Conservation (phyloP, 331 rosid species). For the Stylosanthes scabra region DNA sequence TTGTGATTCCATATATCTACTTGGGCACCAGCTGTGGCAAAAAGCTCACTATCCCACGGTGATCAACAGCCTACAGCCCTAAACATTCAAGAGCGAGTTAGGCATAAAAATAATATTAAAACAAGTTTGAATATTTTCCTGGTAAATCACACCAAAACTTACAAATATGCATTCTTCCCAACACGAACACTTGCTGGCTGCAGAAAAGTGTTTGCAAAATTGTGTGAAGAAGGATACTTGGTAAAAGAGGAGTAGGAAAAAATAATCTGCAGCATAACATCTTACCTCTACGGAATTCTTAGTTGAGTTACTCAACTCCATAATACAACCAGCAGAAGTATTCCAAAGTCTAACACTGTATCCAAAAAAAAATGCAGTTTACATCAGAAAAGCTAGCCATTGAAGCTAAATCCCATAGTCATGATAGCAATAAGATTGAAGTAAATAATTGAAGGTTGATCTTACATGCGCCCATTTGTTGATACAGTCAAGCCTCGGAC, state of each 20-base stretch:
- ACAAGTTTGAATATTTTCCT: slow-evolving; percentile 22
- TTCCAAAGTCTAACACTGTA: slow-evolving; percentile 87
- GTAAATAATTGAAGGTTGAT: slow-evolving; percentile 8
- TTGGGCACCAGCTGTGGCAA: slow-evolving; percentile 96
- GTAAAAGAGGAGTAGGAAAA: neutral
- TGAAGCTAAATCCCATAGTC: slow-evolving; percentile 6
- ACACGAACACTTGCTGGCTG: slow-evolving; percentile 70
- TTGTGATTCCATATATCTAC: slow-evolving; percentile 91
- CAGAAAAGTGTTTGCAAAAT: slow-evolving; percentile 24
- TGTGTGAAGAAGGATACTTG: slow-evolving; percentile 23
- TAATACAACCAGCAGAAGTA: slow-evolving; percentile 59
- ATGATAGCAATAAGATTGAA: slow-evolving; percentile 5
- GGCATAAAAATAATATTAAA: slow-evolving; percentile 2
- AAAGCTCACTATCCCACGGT: slow-evolving; percentile 83
- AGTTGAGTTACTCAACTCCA: slow-evolving; percentile 50
- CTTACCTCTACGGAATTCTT: slow-evolving; percentile 61
- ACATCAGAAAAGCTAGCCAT: slow-evolving; percentile 22
- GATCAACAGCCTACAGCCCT: slow-evolving; percentile 97
- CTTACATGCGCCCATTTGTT: slow-evolving; percentile 81
- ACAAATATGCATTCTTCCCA: slow-evolving; percentile 90
- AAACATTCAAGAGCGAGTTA: slow-evolving; percentile 30
- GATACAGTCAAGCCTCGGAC: slow-evolving; percentile 85
- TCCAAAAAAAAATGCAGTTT: slow-evolving; percentile 22
- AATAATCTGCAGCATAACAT: slow-evolving; percentile 8
- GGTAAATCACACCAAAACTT: slow-evolving; percentile 38